phyloP scores from a whole-genome alignment of 192 early-diverging fungal genomes.

The Backusella liffmaniae region DNA sequence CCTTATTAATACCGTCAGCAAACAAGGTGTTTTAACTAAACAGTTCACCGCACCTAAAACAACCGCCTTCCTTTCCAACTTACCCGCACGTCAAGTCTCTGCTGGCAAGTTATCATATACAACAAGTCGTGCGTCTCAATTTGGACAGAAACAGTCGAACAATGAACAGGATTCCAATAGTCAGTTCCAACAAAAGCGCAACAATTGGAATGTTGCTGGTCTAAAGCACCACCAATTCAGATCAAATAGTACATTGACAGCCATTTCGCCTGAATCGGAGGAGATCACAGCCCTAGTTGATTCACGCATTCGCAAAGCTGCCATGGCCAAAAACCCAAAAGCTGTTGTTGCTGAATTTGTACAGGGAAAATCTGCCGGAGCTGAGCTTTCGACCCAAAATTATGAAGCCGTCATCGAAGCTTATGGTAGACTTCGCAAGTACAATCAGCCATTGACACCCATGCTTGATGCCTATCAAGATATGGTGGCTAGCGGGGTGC shows the following conservation, averaged over 20 bases:
- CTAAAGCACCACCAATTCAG: neutral
- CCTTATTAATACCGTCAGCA: constrained; percentile 30
- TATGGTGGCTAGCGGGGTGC: constrained; percentile 26
- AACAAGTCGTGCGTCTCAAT: neutral
- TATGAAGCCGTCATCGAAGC: constrained; percentile 30
- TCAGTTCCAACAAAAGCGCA: constrained; percentile 1
- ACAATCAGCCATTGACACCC: constrained; percentile 7
- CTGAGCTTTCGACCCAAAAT: neutral
- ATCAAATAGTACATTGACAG: neutral
- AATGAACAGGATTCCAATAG: constrained; percentile 13
- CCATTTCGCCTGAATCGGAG: neutral
- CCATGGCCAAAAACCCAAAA: neutral
- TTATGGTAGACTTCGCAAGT: constrained; percentile 11
- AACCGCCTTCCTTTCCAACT: constrained; percentile 15
- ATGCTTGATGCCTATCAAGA: constrained; percentile 31
- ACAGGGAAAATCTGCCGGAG: constrained; percentile 4
- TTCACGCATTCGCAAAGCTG: neutral
- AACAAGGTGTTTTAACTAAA: constrained; percentile 35
- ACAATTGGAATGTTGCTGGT: neutral
- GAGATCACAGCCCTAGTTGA: constrained; percentile 3
- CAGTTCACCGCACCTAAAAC: constrained; percentile 28
- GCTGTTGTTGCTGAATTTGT: constrained; percentile 23
- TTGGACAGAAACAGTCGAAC: neutral
- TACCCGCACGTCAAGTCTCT: constrained; percentile 30
- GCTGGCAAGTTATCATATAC: constrained; percentile 26